Percentiles rank a stretch among this genome's conserved stretches.
Evolutionary conservation across 2,329 filamentous ascomycete species (phyloP).

Genomic region (Diaporthe vaccinii): DNA sequence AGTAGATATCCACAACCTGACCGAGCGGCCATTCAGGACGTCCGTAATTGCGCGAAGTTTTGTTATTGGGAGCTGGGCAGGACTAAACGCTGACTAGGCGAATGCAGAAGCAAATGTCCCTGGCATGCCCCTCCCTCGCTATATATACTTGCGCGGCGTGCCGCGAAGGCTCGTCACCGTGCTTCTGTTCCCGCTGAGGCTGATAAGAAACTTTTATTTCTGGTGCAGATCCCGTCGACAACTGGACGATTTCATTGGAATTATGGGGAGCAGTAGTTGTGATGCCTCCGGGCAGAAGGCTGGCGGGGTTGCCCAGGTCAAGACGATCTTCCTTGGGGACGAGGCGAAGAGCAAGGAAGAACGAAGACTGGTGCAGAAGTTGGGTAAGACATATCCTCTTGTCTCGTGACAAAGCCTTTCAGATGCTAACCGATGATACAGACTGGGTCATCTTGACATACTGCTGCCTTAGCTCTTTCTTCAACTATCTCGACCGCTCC

Average conservation of each 20-base stretch:
- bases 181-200: not conserved
- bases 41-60: conserved; percentile 11
- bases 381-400: not conserved
- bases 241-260: not conserved
- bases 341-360: conserved; percentile 28
- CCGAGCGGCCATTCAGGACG: conserved; percentile 4
- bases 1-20: conserved; percentile 6
- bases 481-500: conserved; percentile 57
- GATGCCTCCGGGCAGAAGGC: conserved; percentile 12
- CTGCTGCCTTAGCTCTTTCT: conserved; percentile 53
- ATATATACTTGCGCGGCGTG: conserved; percentile 2
- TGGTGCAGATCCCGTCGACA: conserved; percentile 1
- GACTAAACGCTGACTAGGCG: conserved; percentile 3
- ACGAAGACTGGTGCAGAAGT: conserved; percentile 21
- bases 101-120: conserved; percentile 7
- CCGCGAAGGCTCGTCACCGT: not conserved
- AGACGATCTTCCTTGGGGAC: conserved; percentile 14
- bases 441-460: conserved; percentile 46
- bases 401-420: too few relatives aligned
- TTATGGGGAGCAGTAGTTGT: not conserved
- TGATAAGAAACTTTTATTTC: not conserved
- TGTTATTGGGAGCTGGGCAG: conserved; percentile 20
- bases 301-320: conserved; percentile 3
- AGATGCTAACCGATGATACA: not conserved
- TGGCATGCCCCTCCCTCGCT: conserved; percentile 9